Evolutionary conservation across 108 stramenopile species (phyloP).

Genomic region (Fragilariopsis cylindrus): DNA sequence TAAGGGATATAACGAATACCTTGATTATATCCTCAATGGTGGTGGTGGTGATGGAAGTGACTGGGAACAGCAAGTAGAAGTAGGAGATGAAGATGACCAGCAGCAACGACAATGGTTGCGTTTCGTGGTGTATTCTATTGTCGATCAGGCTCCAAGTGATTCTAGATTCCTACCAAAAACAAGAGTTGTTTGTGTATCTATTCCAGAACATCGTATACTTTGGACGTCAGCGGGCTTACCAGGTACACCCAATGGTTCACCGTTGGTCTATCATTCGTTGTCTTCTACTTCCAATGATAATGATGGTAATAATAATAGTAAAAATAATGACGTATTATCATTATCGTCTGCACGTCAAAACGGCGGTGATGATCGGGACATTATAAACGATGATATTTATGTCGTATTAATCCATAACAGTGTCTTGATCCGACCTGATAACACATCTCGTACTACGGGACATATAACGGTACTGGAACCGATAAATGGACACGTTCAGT

Average conservation of each 20-base stretch:
- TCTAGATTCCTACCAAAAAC: slow-evolving; percentile 15
- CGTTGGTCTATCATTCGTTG: slow-evolving; percentile 15
- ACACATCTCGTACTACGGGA: slow-evolving; percentile 14
- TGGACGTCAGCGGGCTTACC: slow-evolving; percentile 31
- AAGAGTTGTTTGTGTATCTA: slow-evolving; percentile 33
- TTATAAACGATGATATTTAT: slow-evolving; percentile 9
- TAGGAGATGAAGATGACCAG: neutral
- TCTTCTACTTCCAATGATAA: neutral
- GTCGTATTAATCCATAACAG: slow-evolving; percentile 31
- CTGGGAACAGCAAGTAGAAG: neutral
- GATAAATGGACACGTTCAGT: slow-evolving; percentile 20
- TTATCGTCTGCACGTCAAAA: neutral
- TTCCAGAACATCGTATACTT: slow-evolving; percentile 24
- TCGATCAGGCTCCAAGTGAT: slow-evolving; percentile 19
- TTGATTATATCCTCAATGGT: slow-evolving; percentile 6
- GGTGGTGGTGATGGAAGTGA: neutral
- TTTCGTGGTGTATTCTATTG: slow-evolving; percentile 30
- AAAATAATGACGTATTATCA: neutral
- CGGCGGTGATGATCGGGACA: too few species aligned
- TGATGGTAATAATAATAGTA: neutral
- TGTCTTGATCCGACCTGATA: neutral
- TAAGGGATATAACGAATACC: slow-evolving; percentile 14
- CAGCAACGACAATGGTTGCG: neutral
- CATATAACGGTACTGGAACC: slow-evolving; percentile 27
- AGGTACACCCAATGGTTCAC: slow-evolving; percentile 24